These are phyloP conservation scores for Sphagnum tenellum DNA, from an alignment of 225 moss, liverwort and hornwort genomes.

Conservation along the genomic window DNA sequence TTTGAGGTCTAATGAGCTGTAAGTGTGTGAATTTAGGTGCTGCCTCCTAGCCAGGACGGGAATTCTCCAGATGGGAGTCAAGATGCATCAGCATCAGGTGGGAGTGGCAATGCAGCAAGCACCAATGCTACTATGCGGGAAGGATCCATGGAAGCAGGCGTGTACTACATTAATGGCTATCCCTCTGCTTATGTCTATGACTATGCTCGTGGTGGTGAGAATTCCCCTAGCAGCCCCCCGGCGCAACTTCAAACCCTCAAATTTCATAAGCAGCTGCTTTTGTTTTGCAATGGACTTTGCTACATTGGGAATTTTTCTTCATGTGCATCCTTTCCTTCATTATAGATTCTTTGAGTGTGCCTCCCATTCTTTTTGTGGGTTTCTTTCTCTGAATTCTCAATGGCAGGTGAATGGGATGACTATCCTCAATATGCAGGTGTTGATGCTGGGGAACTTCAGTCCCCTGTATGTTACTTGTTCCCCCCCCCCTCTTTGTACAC, in stretches of 20 bases:
- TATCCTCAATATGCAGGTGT: constrained; percentile 65
- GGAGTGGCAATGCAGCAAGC: constrained; percentile 77
- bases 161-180: constrained; percentile 83
- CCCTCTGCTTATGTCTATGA: constrained; percentile 81
- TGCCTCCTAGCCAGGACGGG: constrained; percentile 64
- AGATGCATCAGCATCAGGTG: constrained; percentile 82
- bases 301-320: no score
- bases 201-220: constrained; percentile 68
- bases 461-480: constrained; percentile 40
- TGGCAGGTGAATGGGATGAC: constrained; percentile 89
- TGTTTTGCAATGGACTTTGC: no score
- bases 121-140: constrained; percentile 57
- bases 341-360: no score
- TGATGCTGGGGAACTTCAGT: constrained; percentile 80
- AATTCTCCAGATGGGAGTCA: constrained; percentile 86
- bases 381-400: constrained; percentile 1
- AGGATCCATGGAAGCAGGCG: constrained; percentile 54
- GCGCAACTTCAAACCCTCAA: no score
- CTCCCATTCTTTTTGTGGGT: no score
- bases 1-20: no score
- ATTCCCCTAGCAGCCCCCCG: no score
- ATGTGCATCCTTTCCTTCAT: no score
- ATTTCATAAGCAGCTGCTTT: no score
- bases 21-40: constrained; percentile 34
- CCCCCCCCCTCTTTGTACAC: no score